A percentile compares a stretch with the other conserved stretches of the same genome.
phyloP scores from a whole-genome alignment of 768 basidiomycete species.

The Russula earlei region DNA sequence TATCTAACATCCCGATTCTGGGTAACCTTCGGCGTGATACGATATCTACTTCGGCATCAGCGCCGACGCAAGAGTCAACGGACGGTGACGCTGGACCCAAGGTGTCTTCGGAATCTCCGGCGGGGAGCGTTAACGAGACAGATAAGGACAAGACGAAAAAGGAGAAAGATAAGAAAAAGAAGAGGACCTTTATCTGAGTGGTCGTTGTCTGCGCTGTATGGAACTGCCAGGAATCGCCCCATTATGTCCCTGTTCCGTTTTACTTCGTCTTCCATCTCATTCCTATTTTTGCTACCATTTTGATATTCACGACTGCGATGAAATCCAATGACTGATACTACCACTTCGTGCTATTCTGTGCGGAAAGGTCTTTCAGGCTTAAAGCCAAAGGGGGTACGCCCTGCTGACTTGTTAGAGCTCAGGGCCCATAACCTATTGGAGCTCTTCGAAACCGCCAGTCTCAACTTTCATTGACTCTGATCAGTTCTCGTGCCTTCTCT shows the following conservation, averaged over 20 bases:
- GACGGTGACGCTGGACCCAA: constrained; percentile 4
- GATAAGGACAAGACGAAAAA: constrained; percentile 41
- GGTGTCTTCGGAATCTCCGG: constrained; percentile 40
- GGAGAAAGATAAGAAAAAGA: constrained; percentile 54
- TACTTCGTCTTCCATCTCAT: background rate
- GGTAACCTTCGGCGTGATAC: constrained; percentile 44
- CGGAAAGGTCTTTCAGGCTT: background rate
- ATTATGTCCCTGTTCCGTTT: background rate
- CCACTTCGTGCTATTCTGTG: no score
- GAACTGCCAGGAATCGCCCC: background rate
- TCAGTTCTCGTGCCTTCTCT: no score
- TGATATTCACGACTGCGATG: constrained; percentile 11
- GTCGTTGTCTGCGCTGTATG: background rate
- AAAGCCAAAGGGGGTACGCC: constrained; percentile 11
- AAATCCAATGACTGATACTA: background rate
- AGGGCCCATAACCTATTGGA: no score
- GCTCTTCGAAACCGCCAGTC: no score
- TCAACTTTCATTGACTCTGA: no score
- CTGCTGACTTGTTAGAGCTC: background rate
- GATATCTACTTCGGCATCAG: constrained; percentile 30
- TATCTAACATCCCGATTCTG: constrained; percentile 35
- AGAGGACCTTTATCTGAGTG: constrained; percentile 36
- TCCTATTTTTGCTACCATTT: background rate
- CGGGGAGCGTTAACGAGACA: constrained; percentile 42
- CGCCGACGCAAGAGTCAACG: background rate